Conservation (phyloP, 805 yeast genomes). For the fission yeast (Schizosaccharomyces pombe) region DNA sequence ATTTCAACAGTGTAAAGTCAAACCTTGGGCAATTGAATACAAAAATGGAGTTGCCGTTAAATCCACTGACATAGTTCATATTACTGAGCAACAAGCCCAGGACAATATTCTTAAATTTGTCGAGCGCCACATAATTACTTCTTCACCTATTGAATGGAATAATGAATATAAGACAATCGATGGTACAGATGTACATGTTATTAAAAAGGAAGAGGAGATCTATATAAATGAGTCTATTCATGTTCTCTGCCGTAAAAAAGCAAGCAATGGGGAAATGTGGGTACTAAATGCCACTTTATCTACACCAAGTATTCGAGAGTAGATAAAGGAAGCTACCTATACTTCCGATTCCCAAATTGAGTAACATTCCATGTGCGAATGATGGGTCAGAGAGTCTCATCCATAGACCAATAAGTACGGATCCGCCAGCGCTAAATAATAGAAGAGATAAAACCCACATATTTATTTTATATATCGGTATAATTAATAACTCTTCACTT, state of each 20-base stretch:
- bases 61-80: not conserved
- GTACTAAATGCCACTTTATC: not conserved
- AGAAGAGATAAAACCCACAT: not conserved
- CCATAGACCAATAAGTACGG: conserved; percentile 1
- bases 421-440: not conserved
- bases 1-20: not conserved
- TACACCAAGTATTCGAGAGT: conserved; percentile 1
- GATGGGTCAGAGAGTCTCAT: conserved; percentile 1
- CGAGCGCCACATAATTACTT: not conserved
- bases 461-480: not conserved
- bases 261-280: not conserved
- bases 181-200: not conserved
- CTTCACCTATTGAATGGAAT: not conserved
- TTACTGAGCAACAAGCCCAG: not conserved
- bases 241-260: not conserved
- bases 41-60: not conserved
- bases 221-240: not conserved
- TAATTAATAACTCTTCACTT: not conserved
- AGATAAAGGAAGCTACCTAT: not conserved
- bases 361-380: conserved; percentile 1
- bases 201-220: not conserved
- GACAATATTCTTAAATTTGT: not conserved
- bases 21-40: not conserved
- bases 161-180: not conserved
- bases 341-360: not conserved